Percentiles rank a stretch among this genome's conserved stretches.
Conservation (phyloP, 2,329 filamentous ascomycete species). For the Thielaviopsis ethacetica region DNA sequence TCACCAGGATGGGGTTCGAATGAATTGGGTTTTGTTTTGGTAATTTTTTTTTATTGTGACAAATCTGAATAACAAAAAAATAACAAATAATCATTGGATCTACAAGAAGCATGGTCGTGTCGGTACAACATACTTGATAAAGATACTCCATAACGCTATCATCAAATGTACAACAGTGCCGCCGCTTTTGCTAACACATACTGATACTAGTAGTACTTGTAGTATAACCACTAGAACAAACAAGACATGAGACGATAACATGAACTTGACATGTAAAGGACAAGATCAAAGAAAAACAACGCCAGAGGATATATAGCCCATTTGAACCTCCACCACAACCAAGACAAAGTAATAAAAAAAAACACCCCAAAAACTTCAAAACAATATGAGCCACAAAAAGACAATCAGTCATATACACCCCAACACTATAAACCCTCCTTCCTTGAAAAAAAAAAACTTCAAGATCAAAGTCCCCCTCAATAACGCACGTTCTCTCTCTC, state of each 20-base stretch:
- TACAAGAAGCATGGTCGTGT: too few relatives aligned
- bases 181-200: neutral
- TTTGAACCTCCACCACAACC: neutral
- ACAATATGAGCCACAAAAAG: neutral
- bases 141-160: too few relatives aligned
- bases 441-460: too few relatives aligned
- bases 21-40: too few relatives aligned
- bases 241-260: neutral
- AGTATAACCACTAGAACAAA: neutral
- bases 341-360: neutral
- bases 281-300: neutral
- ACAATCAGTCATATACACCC: neutral
- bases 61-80: too few relatives aligned
- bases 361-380: neutral
- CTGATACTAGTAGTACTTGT: neutral
- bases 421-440: too few relatives aligned
- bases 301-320: neutral
- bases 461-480: neutral
- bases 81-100: too few relatives aligned
- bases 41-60: too few relatives aligned
- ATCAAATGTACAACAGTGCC: neutral
- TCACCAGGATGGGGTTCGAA: too few relatives aligned
- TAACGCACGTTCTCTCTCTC: neutral
- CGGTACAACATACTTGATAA: too few relatives aligned
- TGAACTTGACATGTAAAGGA: neutral